A percentile compares a stretch with the other conserved stretches of the same genome.
Evolutionary conservation across 345 rosid species (phyloP).

Genomic region (Linum usitatissimum): DNA sequence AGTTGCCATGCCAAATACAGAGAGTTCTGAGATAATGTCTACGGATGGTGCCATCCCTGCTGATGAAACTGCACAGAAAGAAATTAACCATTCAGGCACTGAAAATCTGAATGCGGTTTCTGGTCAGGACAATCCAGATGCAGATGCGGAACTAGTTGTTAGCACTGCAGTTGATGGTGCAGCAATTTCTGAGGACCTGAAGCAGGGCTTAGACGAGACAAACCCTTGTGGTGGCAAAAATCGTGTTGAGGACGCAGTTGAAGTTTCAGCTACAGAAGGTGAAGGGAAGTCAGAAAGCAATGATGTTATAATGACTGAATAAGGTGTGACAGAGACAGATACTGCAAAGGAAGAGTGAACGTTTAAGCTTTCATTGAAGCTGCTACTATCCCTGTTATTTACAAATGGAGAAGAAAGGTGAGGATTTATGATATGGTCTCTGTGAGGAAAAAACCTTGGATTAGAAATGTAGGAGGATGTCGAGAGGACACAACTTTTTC

Average conservation of each 20-base stretch:
- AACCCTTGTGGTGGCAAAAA: too few species aligned
- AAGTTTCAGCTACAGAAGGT: background rate
- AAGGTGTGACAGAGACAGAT: background rate
- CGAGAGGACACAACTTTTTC: too few species aligned
- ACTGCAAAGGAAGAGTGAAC: background rate
- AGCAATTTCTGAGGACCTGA: too few species aligned
- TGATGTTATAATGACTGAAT: background rate
- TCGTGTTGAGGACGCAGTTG: too few species aligned
- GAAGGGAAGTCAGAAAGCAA: background rate
- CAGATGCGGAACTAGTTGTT: background rate
- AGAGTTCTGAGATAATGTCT: constrained; percentile 14
- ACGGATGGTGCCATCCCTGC: constrained; percentile 13
- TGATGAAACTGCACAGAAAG: background rate
- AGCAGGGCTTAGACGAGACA: too few species aligned
- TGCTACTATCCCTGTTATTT: background rate
- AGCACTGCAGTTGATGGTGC: background rate
- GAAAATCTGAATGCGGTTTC: constrained; percentile 7
- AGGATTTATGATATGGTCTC: background rate
- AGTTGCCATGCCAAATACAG: constrained; percentile 16
- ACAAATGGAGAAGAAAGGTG: background rate
- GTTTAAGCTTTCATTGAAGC: background rate
- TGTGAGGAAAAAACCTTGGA: too few species aligned
- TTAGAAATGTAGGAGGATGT: too few species aligned
- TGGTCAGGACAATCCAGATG: background rate
- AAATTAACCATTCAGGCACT: constrained; percentile 7